Conservation (phyloP, 495 filamentous ascomycete genomes). For the Elasticomyces elasticus region DNA sequence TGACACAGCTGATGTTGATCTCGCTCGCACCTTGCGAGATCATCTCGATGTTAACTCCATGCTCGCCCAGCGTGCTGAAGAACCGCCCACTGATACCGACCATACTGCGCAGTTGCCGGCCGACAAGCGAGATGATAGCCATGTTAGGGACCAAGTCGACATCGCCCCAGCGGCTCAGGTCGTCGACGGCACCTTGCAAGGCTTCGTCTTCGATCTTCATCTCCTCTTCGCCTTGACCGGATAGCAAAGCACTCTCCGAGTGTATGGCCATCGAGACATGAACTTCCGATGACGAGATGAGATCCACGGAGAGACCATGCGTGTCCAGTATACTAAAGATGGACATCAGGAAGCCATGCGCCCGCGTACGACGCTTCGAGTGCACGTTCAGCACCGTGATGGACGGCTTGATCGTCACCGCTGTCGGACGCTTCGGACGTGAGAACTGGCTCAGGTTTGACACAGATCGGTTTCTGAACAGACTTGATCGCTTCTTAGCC, state of each 20-base stretch:
- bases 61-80: conserved; percentile 63
- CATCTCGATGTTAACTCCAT: conserved; percentile 92
- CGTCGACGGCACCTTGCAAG: conserved; percentile 36
- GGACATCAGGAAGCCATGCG: conserved; percentile 83
- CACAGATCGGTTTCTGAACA: conserved; percentile 30
- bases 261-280: conserved; percentile 95
- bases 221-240: conserved; percentile 49
- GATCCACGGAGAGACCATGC: conserved; percentile 71
- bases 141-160: conserved; percentile 79
- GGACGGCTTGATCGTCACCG: conserved; percentile 89
- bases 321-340: conserved; percentile 81
- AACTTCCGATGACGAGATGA: conserved; percentile 89
- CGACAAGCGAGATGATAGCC: conserved; percentile 86
- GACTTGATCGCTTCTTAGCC: conserved; percentile 34
- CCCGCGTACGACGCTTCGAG: conserved; percentile 77
- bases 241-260: conserved; percentile 39
- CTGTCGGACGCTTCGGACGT: conserved; percentile 53
- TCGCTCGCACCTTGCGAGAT: conserved; percentile 94
- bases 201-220: conserved; percentile 39
- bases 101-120: conserved; percentile 92
- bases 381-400: conserved; percentile 92
- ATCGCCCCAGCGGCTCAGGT: conserved; percentile 66
- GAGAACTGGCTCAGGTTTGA: conserved; percentile 15
- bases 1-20: conserved; percentile 97
- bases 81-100: conserved; percentile 75